Conservation (phyloP, 805 yeast genomes). For the Yarrowia osloensis region DNA sequence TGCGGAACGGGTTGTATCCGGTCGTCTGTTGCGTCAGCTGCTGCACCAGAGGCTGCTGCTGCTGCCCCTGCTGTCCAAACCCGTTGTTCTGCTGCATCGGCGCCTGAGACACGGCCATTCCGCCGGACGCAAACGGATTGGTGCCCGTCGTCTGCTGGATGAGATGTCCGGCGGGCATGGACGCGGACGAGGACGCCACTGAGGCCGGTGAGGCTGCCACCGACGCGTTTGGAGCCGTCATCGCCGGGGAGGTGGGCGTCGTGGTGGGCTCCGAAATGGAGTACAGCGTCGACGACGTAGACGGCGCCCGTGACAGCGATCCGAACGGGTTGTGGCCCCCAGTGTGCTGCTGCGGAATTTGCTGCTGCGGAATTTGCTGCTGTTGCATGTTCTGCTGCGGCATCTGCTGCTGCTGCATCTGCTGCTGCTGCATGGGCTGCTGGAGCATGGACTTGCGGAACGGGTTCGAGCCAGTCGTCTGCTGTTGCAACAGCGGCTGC, state of each 20-base stretch:
- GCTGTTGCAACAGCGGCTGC: constrained; percentile 8
- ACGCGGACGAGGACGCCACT: constrained; percentile 28
- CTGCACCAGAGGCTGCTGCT: constrained; percentile 31
- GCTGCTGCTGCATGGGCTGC: constrained; percentile 19
- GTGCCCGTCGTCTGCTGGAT: constrained; percentile 41
- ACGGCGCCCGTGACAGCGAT: constrained; percentile 36
- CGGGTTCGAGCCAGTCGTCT: background rate
- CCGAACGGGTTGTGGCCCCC: constrained; percentile 34
- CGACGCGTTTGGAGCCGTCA: constrained; percentile 38
- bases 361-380: too few relatives aligned
- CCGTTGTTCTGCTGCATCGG: constrained; percentile 29
- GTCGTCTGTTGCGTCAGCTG: constrained; percentile 47
- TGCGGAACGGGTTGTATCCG: constrained; percentile 61
- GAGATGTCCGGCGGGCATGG: constrained; percentile 33
- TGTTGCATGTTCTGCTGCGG: constrained; percentile 16
- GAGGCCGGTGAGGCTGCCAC: constrained; percentile 23
- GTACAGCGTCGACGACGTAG: constrained; percentile 34
- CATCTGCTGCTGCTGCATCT: constrained; percentile 14
- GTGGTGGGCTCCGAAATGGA: constrained; percentile 30
- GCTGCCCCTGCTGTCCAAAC: constrained; percentile 27
- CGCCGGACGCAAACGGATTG: constrained; percentile 48
- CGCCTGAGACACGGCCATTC: constrained; percentile 10
- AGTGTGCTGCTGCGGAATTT: constrained; percentile 1
- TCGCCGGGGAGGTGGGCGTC: constrained; percentile 37
- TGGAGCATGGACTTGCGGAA: constrained; percentile 6